phyloP scores from a whole-genome alignment of 2,329 filamentous ascomycete genomes.

The Rosellinia necatrix region DNA sequence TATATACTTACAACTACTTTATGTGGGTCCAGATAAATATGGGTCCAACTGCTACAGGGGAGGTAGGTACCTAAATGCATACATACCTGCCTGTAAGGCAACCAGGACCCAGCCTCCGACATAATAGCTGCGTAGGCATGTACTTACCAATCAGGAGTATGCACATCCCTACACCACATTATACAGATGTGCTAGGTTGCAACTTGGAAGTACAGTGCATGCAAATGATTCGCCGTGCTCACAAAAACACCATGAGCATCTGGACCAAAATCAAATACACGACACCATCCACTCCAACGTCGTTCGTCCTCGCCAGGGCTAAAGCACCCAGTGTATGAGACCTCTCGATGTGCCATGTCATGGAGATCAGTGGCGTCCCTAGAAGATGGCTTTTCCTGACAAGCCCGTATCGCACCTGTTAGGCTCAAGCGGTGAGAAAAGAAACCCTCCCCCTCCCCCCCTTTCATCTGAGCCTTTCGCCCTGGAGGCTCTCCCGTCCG shows the following conservation, averaged over 20 bases:
- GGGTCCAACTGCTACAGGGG: too few species aligned
- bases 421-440: conserved; percentile 60
- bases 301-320: too few species aligned
- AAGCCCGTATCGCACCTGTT: conserved; percentile 59
- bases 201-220: conserved; percentile 8
- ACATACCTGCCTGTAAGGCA: too few species aligned
- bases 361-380: conserved; percentile 30
- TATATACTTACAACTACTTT: too few species aligned
- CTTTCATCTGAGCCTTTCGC: neutral
- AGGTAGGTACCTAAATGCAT: too few species aligned
- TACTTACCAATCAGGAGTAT: too few species aligned
- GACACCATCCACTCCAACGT: neutral
- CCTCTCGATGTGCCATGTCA: conserved; percentile 23
- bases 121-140: too few species aligned
- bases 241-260: conserved; percentile 7
- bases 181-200: too few species aligned
- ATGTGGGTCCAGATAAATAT: too few species aligned
- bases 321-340: conserved; percentile 7
- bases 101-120: too few species aligned
- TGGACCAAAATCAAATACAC: conserved; percentile 2
- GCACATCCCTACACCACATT: too few species aligned
- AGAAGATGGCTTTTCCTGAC: conserved; percentile 47
- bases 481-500: neutral
- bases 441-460: neutral
- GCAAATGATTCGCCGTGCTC: too few species aligned